These are phyloP conservation scores for Trichophyton equinum DNA, from an alignment of 2,329 filamentous ascomycete species.

Conservation along the genomic window DNA sequence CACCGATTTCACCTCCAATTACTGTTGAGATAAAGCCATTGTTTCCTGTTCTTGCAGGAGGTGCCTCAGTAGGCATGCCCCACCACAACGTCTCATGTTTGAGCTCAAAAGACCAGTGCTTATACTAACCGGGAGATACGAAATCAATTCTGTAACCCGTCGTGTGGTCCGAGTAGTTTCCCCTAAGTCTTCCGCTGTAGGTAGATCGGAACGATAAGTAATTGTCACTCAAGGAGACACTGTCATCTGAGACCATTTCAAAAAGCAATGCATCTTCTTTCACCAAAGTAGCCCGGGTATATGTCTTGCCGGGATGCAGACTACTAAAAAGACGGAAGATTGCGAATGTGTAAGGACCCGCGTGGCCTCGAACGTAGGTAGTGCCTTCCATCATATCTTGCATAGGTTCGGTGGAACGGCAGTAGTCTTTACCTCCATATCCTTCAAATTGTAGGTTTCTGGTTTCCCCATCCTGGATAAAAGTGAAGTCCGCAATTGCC, in stretches of 20 bases:
- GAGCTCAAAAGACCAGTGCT: conserved; percentile 5
- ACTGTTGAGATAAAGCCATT: background rate
- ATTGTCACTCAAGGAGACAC: conserved; percentile 1
- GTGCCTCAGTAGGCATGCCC: background rate
- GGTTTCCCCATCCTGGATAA: background rate
- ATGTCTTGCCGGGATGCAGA: background rate
- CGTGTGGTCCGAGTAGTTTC: background rate
- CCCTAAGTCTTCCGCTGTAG: background rate
- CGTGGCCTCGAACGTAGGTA: conserved; percentile 4
- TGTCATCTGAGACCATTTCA: background rate
- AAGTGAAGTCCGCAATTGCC: background rate
- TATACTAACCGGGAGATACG: background rate
- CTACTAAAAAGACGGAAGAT: conserved; percentile 3
- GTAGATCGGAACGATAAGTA: background rate
- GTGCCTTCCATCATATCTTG: background rate
- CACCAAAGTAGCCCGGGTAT: background rate
- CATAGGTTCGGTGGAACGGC: background rate
- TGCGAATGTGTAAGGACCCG: conserved; percentile 1
- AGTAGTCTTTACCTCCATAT: conserved; percentile 1
- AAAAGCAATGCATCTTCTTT: background rate
- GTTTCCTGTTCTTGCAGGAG: background rate
- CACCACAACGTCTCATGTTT: conserved; percentile 1
- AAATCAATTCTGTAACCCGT: conserved; percentile 3
- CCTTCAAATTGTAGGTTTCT: conserved; percentile 1
- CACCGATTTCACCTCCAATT: background rate